phyloP scores from a whole-genome alignment of 257 asterid genomes.

The Craterostigma plantagineum region DNA sequence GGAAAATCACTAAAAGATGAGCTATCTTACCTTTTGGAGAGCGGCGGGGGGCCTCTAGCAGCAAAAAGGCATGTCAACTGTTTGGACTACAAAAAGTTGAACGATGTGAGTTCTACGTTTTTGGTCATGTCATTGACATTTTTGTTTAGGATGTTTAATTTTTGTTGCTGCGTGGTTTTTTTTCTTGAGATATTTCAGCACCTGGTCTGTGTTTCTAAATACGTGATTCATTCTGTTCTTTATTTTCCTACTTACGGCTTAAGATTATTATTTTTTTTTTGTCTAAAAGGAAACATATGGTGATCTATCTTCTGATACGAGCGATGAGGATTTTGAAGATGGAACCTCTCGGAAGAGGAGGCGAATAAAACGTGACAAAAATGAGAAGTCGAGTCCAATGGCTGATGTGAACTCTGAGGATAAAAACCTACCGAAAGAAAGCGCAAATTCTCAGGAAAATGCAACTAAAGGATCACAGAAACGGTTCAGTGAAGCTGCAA shows the following conservation, averaged over 20 bases:
- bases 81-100: conserved; percentile 71
- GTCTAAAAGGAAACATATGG: conserved; percentile 68
- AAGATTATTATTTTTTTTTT: neutral
- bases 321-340: conserved; percentile 75
- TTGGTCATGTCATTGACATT: neutral
- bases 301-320: conserved; percentile 59
- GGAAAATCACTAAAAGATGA: conserved; percentile 33
- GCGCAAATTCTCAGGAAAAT: no score
- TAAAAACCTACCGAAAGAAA: no score
- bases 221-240: no score
- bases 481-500: conserved; percentile 47
- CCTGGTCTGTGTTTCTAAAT: no score
- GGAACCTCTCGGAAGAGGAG: conserved; percentile 27
- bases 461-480: conserved; percentile 15
- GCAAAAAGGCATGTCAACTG: conserved; percentile 50
- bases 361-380: conserved; percentile 18
- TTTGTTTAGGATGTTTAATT: no score
- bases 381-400: conserved; percentile 5
- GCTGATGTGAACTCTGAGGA: conserved; percentile 17
- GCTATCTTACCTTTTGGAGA: conserved; percentile 38
- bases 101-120: conserved; percentile 49
- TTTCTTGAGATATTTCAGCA: no score
- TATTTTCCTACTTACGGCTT: no score
- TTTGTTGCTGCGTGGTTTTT: no score
- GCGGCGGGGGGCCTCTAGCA: conserved; percentile 26